A percentile compares a stretch with the other conserved stretches of the same genome.
Evolutionary conservation across 2,329 filamentous ascomycete species (phyloP).

Genomic region (Monilinia fructigena): DNA sequence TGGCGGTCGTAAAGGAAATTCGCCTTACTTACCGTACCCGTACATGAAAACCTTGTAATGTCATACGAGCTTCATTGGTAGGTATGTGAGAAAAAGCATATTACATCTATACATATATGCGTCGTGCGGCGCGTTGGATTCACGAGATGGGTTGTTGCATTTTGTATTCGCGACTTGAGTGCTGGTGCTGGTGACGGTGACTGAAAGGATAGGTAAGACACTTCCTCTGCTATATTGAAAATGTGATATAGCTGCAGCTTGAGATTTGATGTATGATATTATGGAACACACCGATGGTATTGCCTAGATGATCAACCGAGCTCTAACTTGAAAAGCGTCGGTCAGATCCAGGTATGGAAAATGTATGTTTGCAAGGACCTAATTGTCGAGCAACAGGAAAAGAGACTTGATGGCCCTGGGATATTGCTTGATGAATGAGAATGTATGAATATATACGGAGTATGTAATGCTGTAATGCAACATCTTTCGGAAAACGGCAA

Average conservation of each 20-base stretch:
- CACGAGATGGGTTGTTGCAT: slow-evolving; percentile 12
- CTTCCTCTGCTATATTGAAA: background rate
- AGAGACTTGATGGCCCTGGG: background rate
- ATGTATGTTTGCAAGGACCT: background rate
- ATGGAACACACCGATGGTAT: background rate
- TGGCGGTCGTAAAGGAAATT: background rate
- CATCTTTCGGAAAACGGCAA: background rate
- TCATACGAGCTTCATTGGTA: slow-evolving; percentile 1
- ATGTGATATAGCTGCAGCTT: background rate
- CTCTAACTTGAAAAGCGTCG: background rate
- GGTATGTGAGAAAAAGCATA: background rate
- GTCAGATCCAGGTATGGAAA: background rate
- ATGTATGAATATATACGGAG: background rate
- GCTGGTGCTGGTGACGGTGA: background rate
- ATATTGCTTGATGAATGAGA: background rate
- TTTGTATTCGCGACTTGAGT: background rate
- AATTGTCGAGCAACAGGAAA: background rate
- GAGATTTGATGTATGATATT: background rate
- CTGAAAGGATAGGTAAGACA: background rate
- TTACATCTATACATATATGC: slow-evolving; percentile 1
- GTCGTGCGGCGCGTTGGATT: background rate
- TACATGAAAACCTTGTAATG: background rate
- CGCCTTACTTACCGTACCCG: slow-evolving; percentile 3
- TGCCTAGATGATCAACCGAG: background rate
- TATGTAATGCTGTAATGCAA: background rate